Evolutionary conservation across 495 filamentous ascomycete genomes (phyloP).

Genomic region (Neurospora sp.): DNA sequence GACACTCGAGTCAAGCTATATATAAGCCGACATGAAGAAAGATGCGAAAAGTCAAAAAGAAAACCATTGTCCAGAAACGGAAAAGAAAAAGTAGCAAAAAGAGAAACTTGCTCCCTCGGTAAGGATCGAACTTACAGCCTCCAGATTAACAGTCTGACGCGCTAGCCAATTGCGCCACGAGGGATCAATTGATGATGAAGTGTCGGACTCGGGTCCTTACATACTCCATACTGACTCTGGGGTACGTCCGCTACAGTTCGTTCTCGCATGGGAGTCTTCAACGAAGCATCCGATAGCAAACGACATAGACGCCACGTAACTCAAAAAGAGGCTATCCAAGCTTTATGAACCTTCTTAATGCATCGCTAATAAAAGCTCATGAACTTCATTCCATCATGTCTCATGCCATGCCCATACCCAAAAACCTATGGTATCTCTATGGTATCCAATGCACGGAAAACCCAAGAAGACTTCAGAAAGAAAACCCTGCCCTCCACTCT

Average conservation of each 20-base stretch:
- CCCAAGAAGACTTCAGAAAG: background rate
- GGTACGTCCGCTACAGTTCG: background rate
- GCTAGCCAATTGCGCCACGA: background rate
- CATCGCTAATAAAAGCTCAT: background rate
- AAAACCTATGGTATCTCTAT: background rate
- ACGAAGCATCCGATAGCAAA: background rate
- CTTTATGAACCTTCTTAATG: too few relatives aligned
- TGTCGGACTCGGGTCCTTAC: background rate
- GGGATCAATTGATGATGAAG: background rate
- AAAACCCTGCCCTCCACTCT: background rate
- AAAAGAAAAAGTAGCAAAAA: background rate
- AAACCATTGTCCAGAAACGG: background rate
- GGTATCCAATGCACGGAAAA: background rate
- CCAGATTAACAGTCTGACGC: too few relatives aligned
- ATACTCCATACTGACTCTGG: background rate
- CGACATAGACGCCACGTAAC: background rate
- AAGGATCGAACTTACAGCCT: background rate
- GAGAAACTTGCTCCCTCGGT: background rate
- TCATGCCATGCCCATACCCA: background rate
- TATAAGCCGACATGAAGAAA: background rate
- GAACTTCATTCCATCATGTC: background rate
- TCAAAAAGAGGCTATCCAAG: background rate
- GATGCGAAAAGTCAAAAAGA: background rate
- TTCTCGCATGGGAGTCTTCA: background rate
- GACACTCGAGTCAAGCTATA: background rate